phyloP scores from a whole-genome alignment of 495 filamentous ascomycete species.

The Hamigera avellanea region DNA sequence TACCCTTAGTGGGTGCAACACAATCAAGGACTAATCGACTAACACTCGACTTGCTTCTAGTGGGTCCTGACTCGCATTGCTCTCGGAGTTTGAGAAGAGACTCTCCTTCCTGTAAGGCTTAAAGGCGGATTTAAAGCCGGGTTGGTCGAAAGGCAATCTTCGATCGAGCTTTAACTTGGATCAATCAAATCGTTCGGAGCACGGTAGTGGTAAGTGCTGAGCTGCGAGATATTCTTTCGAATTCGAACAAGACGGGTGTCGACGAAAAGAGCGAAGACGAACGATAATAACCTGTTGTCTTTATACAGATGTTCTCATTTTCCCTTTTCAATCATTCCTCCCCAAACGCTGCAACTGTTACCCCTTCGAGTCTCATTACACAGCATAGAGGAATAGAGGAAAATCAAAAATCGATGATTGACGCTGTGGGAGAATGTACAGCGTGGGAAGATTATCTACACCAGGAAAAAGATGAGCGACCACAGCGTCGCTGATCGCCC shows the following conservation, averaged over 20 bases:
- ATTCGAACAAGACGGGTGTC: too few species aligned
- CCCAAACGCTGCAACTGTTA: too few species aligned
- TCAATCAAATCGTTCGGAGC: too few species aligned
- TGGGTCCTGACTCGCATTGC: neutral
- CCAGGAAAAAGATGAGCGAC: neutral
- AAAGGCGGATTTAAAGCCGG: neutral
- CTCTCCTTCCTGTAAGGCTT: neutral
- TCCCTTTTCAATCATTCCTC: too few species aligned
- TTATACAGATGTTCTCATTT: too few species aligned
- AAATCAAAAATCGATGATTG: neutral
- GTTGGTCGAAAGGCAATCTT: neutral
- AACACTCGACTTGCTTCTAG: neutral
- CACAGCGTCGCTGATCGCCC: neutral
- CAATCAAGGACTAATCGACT: too few species aligned
- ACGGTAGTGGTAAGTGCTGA: too few species aligned
- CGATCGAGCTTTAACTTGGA: neutral
- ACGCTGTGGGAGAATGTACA: neutral
- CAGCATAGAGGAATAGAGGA: neutral
- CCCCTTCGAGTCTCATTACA: neutral
- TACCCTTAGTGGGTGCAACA: neutral
- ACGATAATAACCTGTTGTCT: too few species aligned
- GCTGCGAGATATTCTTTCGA: too few species aligned
- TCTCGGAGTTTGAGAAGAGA: neutral
- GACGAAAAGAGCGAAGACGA: too few species aligned
- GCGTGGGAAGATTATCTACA: neutral